Evolutionary conservation across 495 filamentous ascomycete genomes (phyloP).

Genomic region (Penicillium flavigenum): DNA sequence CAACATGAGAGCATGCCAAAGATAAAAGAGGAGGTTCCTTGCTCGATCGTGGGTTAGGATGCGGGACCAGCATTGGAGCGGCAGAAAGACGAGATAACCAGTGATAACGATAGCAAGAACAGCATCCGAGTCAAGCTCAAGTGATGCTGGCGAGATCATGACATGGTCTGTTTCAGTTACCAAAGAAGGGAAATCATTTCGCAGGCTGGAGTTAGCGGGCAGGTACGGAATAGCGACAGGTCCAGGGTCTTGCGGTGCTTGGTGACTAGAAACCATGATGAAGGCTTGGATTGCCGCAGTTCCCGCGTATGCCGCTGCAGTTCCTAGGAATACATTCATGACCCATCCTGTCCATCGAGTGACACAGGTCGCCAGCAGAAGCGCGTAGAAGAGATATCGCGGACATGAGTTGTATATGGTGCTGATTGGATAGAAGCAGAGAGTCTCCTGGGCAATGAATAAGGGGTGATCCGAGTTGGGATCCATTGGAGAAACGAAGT

Average conservation of each 20-base stretch:
- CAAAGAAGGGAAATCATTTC: conserved; percentile 24
- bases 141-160: conserved; percentile 25
- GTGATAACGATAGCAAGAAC: conserved; percentile 40
- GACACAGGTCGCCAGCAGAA: conserved; percentile 29
- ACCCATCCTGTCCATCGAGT: conserved; percentile 41
- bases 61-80: conserved; percentile 38
- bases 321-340: conserved; percentile 33
- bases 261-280: conserved; percentile 29
- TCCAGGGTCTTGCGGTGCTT: conserved; percentile 12
- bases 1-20: conserved; percentile 37
- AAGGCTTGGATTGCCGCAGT: conserved; percentile 38
- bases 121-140: conserved; percentile 37
- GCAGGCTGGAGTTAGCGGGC: conserved; percentile 20
- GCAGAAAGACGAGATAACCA: conserved; percentile 40
- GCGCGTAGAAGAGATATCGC: conserved; percentile 37
- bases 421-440: conserved; percentile 38
- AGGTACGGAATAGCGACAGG: conserved; percentile 31
- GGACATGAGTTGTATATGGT: conserved; percentile 40
- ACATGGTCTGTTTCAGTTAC: conserved; percentile 26
- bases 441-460: conserved; percentile 36
- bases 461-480: conserved; percentile 15
- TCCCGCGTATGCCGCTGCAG: conserved; percentile 38
- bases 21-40: conserved; percentile 28
- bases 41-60: conserved; percentile 27
- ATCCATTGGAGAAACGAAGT: conserved; percentile 1